phyloP scores from a whole-genome alignment of 2,329 filamentous ascomycete genomes.

The Penicillium capsulatum region DNA sequence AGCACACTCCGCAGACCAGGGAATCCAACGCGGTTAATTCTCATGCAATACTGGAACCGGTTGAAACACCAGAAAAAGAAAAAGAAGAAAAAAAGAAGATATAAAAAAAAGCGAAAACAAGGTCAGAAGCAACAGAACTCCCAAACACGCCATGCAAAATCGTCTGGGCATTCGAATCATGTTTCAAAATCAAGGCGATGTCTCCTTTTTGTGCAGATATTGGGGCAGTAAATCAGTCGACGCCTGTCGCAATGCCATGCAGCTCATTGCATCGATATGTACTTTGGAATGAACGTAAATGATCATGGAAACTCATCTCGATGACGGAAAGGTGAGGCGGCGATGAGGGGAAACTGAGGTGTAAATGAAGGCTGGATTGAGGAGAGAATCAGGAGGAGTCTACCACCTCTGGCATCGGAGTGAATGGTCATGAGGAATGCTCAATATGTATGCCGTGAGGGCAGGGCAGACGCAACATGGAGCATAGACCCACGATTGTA shows the following conservation, averaged over 20 bases:
- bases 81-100: slow-evolving; percentile 7
- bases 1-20: no score
- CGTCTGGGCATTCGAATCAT: slow-evolving; percentile 20
- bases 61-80: slow-evolving; percentile 12
- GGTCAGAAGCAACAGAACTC: slow-evolving; percentile 11
- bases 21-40: background rate
- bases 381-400: background rate
- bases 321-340: background rate
- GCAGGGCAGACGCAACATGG: no score
- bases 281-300: slow-evolving; percentile 16
- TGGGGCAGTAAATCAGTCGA: slow-evolving; percentile 18
- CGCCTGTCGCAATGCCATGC: slow-evolving; percentile 26
- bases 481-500: no score
- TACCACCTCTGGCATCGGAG: no score
- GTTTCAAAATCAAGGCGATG: slow-evolving; percentile 12
- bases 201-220: slow-evolving; percentile 15
- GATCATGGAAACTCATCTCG: slow-evolving; percentile 9
- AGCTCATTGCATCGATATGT: slow-evolving; percentile 23
- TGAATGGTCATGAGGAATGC: slow-evolving; percentile 7
- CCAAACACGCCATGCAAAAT: slow-evolving; percentile 24
- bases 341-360: background rate
- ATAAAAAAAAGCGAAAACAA: no score
- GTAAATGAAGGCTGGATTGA: background rate
- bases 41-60: slow-evolving; percentile 1
- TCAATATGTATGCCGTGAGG: slow-evolving; percentile 17